Evolutionary conservation across 2,329 filamentous ascomycete genomes (phyloP).

Genomic region (Fusarium scirpi): DNA sequence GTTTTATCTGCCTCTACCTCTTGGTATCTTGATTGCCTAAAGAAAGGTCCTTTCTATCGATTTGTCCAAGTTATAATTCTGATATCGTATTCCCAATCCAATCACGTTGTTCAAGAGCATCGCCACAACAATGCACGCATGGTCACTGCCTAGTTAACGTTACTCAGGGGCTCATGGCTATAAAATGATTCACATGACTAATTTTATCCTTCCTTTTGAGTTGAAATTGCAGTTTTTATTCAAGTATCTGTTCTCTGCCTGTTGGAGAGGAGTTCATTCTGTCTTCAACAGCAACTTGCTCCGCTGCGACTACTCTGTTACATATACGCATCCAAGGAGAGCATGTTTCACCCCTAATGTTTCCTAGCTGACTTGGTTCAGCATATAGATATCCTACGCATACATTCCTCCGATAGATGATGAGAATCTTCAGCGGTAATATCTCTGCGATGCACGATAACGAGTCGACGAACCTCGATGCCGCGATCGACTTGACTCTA

Average conservation of each 20-base stretch:
- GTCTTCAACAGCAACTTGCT: background rate
- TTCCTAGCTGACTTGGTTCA: background rate
- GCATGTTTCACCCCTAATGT: background rate
- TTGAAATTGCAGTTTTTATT: background rate
- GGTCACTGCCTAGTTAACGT: conserved; percentile 13
- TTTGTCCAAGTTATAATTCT: background rate
- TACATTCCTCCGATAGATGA: background rate
- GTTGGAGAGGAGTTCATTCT: background rate
- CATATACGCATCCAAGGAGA: background rate
- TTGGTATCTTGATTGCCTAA: background rate
- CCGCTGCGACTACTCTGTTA: background rate
- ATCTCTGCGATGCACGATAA: conserved; percentile 2
- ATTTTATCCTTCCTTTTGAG: background rate
- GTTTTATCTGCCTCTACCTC: background rate
- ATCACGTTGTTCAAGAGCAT: conserved; percentile 14
- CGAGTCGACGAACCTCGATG: conserved; percentile 5
- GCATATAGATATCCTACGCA: background rate
- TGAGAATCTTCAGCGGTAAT: conserved; percentile 1
- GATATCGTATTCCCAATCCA: background rate
- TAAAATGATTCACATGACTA: background rate
- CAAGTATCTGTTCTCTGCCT: background rate
- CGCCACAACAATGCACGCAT: conserved; percentile 19
- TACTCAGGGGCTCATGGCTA: background rate
- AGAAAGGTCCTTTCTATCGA: background rate
- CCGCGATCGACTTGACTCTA: conserved; percentile 21